phyloP scores from a whole-genome alignment of 2,329 filamentous ascomycete species.

The Plectosphaerella cucumerina region DNA sequence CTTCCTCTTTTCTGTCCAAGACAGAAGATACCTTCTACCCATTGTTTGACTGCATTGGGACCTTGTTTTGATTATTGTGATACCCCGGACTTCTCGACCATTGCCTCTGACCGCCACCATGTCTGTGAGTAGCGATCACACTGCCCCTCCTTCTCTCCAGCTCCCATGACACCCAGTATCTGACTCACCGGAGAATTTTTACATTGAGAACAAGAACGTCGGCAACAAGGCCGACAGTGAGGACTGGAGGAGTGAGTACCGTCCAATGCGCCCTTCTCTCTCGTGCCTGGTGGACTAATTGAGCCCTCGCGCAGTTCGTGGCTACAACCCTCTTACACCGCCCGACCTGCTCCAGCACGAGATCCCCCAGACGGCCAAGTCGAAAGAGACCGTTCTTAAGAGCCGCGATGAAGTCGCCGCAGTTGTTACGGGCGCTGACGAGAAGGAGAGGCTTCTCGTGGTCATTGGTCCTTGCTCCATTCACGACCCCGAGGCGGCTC shows the following conservation, averaged over 20 bases:
- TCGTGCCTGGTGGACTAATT: constrained; percentile 16
- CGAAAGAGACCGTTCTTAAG: constrained; percentile 56
- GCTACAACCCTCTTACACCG: constrained; percentile 89
- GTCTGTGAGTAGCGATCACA: constrained; percentile 25
- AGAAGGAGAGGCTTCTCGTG: constrained; percentile 59
- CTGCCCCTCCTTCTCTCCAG: not conserved
- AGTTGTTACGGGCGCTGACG: constrained; percentile 64
- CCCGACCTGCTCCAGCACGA: constrained; percentile 95
- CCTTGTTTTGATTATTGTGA: not conserved
- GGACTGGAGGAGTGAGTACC: constrained; percentile 74
- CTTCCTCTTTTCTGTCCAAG: not conserved
- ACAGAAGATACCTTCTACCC: not conserved
- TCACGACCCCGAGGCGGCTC: constrained; percentile 85
- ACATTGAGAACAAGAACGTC: constrained; percentile 73
- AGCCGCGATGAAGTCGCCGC: constrained; percentile 61
- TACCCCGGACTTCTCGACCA: not conserved
- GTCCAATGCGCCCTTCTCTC: not conserved
- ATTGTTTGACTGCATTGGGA: not conserved
- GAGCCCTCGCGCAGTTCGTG: constrained; percentile 59
- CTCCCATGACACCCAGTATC: not conserved
- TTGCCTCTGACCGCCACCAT: constrained; percentile 15
- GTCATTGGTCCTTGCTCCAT: constrained; percentile 96
- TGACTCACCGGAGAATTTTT: constrained; percentile 52
- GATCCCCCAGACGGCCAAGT: constrained; percentile 59
- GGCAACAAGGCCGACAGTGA: constrained; percentile 71